phyloP scores from a whole-genome alignment of 139 green algal species.

The Chlorella sp. region DNA sequence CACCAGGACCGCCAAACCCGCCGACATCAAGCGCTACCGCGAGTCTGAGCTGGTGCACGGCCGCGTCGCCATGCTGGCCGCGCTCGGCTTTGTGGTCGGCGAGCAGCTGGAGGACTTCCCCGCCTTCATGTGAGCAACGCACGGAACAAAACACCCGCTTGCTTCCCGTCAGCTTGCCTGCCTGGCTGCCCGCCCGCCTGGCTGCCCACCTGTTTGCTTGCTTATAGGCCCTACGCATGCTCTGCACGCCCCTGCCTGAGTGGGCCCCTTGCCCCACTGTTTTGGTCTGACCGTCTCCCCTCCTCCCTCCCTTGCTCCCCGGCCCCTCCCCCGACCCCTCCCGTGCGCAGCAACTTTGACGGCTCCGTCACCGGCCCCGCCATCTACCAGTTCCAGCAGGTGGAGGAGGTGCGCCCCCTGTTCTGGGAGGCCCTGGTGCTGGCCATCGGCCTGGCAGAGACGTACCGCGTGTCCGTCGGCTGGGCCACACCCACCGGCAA shows the following conservation, averaged over 20 bases:
- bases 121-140: constrained; percentile 16
- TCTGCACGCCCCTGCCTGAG: too few relatives aligned
- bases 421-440: constrained; percentile 77
- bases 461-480: constrained; percentile 67
- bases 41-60: constrained; percentile 95
- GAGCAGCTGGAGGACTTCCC: constrained; percentile 30
- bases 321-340: too few relatives aligned
- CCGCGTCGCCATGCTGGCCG: constrained; percentile 95
- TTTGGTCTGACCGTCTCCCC: too few relatives aligned
- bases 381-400: constrained; percentile 87
- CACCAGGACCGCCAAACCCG: constrained; percentile 34
- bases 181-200: too few relatives aligned
- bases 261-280: too few relatives aligned
- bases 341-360: constrained; percentile 40
- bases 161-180: too few relatives aligned
- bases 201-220: too few relatives aligned
- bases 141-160: too few relatives aligned
- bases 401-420: constrained; percentile 57
- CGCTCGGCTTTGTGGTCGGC: constrained; percentile 50
- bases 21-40: constrained; percentile 86
- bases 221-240: too few relatives aligned
- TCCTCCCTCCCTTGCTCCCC: too few relatives aligned
- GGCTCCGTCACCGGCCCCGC: constrained; percentile 69
- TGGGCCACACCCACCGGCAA: constrained; percentile 67
- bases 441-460: constrained; percentile 74